Evolutionary conservation across 192 early-diverging fungal species (phyloP).

Genomic region (Geranomyces variabilis): DNA sequence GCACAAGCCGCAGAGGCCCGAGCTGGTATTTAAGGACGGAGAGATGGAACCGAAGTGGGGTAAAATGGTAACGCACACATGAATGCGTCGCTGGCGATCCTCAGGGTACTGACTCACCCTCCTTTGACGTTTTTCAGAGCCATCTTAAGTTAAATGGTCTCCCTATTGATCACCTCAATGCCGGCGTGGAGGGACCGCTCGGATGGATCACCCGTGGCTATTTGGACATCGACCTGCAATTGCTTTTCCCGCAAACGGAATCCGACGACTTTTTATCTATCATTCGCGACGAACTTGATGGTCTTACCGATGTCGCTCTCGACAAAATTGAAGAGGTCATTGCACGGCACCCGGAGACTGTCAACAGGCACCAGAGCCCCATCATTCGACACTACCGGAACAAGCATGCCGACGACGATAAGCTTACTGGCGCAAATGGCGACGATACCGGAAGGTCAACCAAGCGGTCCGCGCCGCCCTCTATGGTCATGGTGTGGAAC

Average conservation of each 20-base stretch:
- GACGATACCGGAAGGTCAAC: background rate
- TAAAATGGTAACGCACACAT: constrained; percentile 43
- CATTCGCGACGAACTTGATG: constrained; percentile 50
- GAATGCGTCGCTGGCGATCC: background rate
- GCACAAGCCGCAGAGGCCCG: constrained; percentile 78
- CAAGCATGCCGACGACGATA: constrained; percentile 8
- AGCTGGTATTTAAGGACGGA: constrained; percentile 30
- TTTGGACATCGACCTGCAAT: constrained; percentile 75
- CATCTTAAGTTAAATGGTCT: constrained; percentile 87
- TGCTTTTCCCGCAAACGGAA: constrained; percentile 51
- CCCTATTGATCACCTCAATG: constrained; percentile 88
- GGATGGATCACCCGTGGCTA: constrained; percentile 92
- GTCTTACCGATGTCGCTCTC: constrained; percentile 42
- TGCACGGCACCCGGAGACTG: constrained; percentile 34
- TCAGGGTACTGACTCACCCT: background rate
- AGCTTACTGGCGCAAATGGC: background rate
- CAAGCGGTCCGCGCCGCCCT: constrained; percentile 12
- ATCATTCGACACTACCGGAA: constrained; percentile 17
- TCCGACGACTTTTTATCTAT: constrained; percentile 48
- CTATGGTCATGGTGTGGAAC: constrained; percentile 72
- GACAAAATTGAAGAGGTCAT: constrained; percentile 49
- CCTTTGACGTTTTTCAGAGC: constrained; percentile 36
- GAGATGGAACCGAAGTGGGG: constrained; percentile 36
- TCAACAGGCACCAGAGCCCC: constrained; percentile 3
- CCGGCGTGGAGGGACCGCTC: constrained; percentile 81